Conservation (phyloP, 768 basidiomycete genomes). For the Pisolithus albus region DNA sequence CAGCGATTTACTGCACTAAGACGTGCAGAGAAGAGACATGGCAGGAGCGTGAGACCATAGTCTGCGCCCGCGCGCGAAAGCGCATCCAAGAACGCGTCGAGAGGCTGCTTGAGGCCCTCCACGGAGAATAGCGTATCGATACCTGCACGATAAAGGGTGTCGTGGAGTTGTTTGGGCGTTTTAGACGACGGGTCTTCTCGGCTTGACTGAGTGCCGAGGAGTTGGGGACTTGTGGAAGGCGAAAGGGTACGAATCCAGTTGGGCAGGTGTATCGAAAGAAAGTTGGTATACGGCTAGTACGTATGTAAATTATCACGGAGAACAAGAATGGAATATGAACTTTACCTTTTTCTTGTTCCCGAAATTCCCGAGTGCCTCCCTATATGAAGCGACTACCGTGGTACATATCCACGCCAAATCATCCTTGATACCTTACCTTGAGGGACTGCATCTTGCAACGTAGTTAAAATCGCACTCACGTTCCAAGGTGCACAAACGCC, state of each 20-base stretch:
- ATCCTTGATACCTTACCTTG: slow-evolving; percentile 10
- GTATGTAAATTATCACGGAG: slow-evolving; percentile 2
- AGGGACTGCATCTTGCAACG: background rate
- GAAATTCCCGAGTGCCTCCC: slow-evolving; percentile 42
- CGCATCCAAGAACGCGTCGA: slow-evolving; percentile 32
- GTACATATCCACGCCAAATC: slow-evolving; percentile 35
- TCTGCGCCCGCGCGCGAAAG: slow-evolving; percentile 19
- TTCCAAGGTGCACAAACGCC: slow-evolving; percentile 22
- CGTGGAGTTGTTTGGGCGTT: slow-evolving; percentile 14
- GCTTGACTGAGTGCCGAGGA: slow-evolving; percentile 6
- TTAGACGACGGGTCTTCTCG: background rate
- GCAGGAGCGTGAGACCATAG: slow-evolving; percentile 34
- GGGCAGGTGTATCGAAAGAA: slow-evolving; percentile 45
- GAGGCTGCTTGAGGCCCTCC: slow-evolving; percentile 50
- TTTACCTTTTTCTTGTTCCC: slow-evolving; percentile 66
- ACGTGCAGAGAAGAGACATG: slow-evolving; percentile 50
- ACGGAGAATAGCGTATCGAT: slow-evolving; percentile 57
- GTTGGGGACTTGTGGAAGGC: background rate
- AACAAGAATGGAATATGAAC: background rate
- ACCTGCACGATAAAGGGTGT: slow-evolving; percentile 44
- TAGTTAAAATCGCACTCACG: background rate
- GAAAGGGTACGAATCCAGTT: slow-evolving; percentile 38
- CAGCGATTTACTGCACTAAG: slow-evolving; percentile 42
- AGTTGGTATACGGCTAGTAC: slow-evolving; percentile 42
- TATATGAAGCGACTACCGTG: slow-evolving; percentile 46